These are phyloP conservation scores for Dioscorea cayenensis DNA, from an alignment of 116 monocot species.

Conservation along the genomic window DNA sequence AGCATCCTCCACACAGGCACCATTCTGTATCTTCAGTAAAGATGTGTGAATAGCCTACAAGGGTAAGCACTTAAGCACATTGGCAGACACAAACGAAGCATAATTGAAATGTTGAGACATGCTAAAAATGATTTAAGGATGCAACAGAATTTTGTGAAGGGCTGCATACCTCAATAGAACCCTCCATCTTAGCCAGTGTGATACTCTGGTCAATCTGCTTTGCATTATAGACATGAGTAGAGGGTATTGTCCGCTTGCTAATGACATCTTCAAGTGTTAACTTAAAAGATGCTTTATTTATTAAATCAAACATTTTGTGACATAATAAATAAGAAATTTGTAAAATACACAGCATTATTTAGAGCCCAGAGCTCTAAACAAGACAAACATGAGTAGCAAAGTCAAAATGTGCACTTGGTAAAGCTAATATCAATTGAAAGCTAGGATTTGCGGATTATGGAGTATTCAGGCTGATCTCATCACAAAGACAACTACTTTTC, in stretches of 20 bases:
- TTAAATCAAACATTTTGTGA: slow-evolving; percentile 41
- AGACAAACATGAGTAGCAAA: neutral
- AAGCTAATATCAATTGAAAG: no score
- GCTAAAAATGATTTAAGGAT: neutral
- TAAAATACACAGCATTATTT: neutral
- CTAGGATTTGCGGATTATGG: no score
- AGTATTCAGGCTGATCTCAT: no score
- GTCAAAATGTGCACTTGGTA: no score
- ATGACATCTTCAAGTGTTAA: slow-evolving; percentile 37
- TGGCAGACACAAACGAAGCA: no score
- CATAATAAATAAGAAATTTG: neutral
- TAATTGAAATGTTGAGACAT: neutral
- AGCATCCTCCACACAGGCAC: slow-evolving; percentile 70
- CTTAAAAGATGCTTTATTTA: slow-evolving; percentile 33
- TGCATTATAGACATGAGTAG: slow-evolving; percentile 42
- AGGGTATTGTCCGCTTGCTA: slow-evolving; percentile 34
- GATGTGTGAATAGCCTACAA: slow-evolving; percentile 78
- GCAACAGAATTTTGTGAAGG: neutral
- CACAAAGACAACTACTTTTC: no score
- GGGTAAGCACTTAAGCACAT: neutral
- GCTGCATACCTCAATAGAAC: slow-evolving; percentile 61
- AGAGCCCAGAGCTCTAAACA: neutral
- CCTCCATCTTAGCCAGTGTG: slow-evolving; percentile 77
- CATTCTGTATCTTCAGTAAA: slow-evolving; percentile 53
- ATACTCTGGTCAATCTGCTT: slow-evolving; percentile 62